A percentile compares a stretch with the other conserved stretches of the same genome.
Evolutionary conservation across 352 stramenopile genomes (phyloP).

Genomic region (Phytophthora vignae): DNA sequence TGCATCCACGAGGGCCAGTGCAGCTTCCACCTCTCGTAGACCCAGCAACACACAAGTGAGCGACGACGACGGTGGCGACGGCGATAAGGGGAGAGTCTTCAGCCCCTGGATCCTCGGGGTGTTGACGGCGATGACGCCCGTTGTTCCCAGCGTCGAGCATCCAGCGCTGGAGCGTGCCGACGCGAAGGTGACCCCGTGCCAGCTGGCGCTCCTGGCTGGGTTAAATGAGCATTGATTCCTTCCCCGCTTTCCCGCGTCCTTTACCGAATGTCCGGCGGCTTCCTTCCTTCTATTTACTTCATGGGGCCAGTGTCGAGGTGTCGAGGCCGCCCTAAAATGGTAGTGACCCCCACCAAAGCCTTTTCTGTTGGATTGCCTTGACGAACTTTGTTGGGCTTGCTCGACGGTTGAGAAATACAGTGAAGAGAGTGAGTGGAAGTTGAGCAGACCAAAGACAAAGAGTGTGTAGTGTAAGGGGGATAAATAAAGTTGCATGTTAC

Average conservation of each 20-base stretch:
- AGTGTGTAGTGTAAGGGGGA: background rate
- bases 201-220: constrained; percentile 17
- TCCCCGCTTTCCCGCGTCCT: background rate
- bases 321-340: too few relatives aligned
- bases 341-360: too few relatives aligned
- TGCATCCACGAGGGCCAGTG: constrained; percentile 89
- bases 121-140: too few relatives aligned
- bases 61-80: background rate
- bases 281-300: background rate
- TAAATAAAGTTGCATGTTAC: constrained; percentile 37
- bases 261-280: constrained; percentile 14
- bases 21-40: constrained; percentile 84
- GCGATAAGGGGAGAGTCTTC: background rate
- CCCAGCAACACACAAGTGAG: background rate
- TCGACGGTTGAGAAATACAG: background rate
- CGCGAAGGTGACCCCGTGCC: constrained; percentile 16
- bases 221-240: constrained; percentile 25
- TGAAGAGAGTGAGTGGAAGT: too few relatives aligned
- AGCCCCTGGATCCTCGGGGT: too few relatives aligned
- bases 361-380: too few relatives aligned
- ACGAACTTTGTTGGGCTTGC: background rate
- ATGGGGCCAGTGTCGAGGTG: too few relatives aligned
- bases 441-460: background rate
- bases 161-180: background rate
- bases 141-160: too few relatives aligned